phyloP scores from a whole-genome alignment of 2,329 filamentous ascomycete species.

The Penicillium digitatum region DNA sequence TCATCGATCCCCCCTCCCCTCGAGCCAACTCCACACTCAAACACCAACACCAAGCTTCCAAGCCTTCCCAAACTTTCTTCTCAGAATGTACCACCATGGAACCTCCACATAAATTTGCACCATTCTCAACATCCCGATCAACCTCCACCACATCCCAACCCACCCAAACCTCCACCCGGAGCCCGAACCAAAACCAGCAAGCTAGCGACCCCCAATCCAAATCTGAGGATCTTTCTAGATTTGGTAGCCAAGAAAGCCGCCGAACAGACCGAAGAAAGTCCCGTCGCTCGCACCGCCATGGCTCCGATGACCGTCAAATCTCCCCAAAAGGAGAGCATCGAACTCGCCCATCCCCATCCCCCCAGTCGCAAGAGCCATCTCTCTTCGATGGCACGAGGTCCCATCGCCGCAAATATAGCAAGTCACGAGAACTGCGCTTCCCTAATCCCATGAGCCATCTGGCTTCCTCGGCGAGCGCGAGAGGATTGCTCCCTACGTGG shows the following conservation, averaged over 20 bases:
- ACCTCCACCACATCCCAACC: constrained; percentile 21
- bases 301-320: background rate
- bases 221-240: background rate
- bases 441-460: constrained; percentile 34
- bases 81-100: constrained; percentile 16
- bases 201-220: background rate
- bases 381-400: constrained; percentile 13
- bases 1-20: constrained; percentile 2
- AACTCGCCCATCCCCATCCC: constrained; percentile 1
- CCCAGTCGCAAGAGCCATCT: constrained; percentile 8
- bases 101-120: constrained; percentile 10
- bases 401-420: constrained; percentile 30
- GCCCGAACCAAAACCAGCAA: background rate
- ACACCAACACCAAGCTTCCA: background rate
- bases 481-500: constrained; percentile 33
- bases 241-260: background rate
- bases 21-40: background rate
- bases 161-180: background rate
- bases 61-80: background rate
- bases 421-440: constrained; percentile 31
- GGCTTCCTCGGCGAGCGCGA: constrained; percentile 29
- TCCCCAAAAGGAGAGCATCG: constrained; percentile 4
- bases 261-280: background rate
- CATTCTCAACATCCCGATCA: constrained; percentile 16
- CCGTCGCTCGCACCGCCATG: background rate